Base-by-base conservation (phyloP, 2,329 filamentous ascomycete genomes). In the Zasmidium citrigriseum region DNA sequence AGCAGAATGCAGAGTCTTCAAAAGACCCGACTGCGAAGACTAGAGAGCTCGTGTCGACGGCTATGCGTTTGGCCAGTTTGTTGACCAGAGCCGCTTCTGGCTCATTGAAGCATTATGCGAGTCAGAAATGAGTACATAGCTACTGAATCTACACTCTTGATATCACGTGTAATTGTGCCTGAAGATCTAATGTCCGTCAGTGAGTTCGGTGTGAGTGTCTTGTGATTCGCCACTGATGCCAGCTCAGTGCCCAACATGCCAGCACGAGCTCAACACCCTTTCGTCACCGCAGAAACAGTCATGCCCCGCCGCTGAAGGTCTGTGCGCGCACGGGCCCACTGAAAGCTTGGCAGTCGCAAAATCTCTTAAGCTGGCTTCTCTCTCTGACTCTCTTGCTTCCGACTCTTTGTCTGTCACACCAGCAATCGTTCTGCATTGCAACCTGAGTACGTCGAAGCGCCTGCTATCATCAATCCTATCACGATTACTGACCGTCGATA, bases 321-420 rank as follows among this genome's bases (percentile, higher is more conserved):
- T 4, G 18, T 11, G 22, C 12, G 47, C 22, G 47, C 47, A 12
- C 11, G 22, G 47, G n/a, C 22, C 47, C 22, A 11, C 11, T 18
- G 4, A 21, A 7, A 4, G 23, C 4, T 11, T 11, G 22, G 16
- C 47, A 4, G 14, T 3, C 21, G 3, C 47, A 49, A 49, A 49
- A 49, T 25, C 10, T 23, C 21, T 27, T 27, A 9, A 16, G 5
- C 34, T 49, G n/a, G 14, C 21, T 14, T 44, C 50, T 3, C 18
- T 50, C 55, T 56, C 57, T 53, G 34, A 51, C 47, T 52, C 54
- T 41, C 54, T 52, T 48, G 55, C 47, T 55, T 60, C 52, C 23
- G 41, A 14, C 16, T 25, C 46, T 55, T 53, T 21, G 58, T 63
- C 56, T 50, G 44, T 44, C 67, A 70, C 64, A 70, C 68, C 68